These are phyloP conservation scores for Penicillium subrubescens DNA, from an alignment of 495 filamentous ascomycete species.

Conservation along the genomic window DNA sequence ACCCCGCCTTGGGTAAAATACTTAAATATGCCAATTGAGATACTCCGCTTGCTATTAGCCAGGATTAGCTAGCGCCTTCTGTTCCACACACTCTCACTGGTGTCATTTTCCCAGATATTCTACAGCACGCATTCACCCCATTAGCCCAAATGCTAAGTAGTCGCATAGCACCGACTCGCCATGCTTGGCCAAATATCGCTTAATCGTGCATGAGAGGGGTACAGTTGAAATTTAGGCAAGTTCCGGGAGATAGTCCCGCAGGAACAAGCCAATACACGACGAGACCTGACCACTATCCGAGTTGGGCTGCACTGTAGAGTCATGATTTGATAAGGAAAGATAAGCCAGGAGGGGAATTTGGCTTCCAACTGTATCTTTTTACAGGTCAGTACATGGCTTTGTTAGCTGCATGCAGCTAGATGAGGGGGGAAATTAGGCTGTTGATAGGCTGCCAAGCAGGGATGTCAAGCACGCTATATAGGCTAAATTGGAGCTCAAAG, in stretches of 20 bases:
- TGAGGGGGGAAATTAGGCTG: not conserved
- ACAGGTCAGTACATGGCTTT: not conserved
- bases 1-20: not conserved
- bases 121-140: too few relatives aligned
- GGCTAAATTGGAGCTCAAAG: not conserved
- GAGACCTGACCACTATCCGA: not conserved
- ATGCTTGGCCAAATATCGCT: not conserved
- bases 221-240: not conserved
- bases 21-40: too few relatives aligned
- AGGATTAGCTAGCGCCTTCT: too few relatives aligned
- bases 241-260: not conserved
- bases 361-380: not conserved
- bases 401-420: not conserved
- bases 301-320: not conserved
- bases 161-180: too few relatives aligned
- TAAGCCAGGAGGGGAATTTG: not conserved
- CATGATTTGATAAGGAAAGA: not conserved
- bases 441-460: not conserved
- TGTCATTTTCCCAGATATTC: too few relatives aligned
- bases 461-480: not conserved
- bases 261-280: too few relatives aligned
- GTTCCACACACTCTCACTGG: too few relatives aligned
- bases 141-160: too few relatives aligned
- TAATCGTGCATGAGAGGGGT: not conserved
- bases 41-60: too few relatives aligned